Conservation (phyloP, 2,329 filamentous ascomycete genomes). For the Aurifilum marmelostoma region DNA sequence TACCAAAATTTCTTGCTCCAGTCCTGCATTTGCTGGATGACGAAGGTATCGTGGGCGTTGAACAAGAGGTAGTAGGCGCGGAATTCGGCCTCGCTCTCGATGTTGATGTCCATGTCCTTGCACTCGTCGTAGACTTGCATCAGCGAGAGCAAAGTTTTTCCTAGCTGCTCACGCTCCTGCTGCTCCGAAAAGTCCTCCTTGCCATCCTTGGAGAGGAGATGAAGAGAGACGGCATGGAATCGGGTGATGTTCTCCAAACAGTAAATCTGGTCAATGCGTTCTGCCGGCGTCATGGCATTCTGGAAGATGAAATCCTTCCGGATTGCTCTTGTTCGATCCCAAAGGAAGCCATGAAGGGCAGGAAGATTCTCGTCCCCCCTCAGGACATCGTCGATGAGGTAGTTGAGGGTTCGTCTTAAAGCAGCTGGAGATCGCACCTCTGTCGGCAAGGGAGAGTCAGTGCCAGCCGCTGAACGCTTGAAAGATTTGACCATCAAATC, state of each 20-base stretch:
- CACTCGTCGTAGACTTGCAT: slow-evolving; percentile 70
- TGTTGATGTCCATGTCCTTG: slow-evolving; percentile 58
- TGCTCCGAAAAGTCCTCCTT: slow-evolving; percentile 66
- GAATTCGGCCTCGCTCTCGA: slow-evolving; percentile 68
- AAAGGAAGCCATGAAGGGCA: slow-evolving; percentile 64
- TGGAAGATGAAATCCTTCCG: slow-evolving; percentile 72
- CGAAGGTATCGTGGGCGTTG: slow-evolving; percentile 61
- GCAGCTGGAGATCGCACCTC: slow-evolving; percentile 66
- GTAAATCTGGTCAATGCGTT: slow-evolving; percentile 63
- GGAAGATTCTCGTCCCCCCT: slow-evolving; percentile 58
- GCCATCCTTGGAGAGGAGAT: slow-evolving; percentile 62
- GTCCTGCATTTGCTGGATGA: slow-evolving; percentile 57
- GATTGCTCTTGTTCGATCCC: slow-evolving; percentile 70
- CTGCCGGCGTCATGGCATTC: slow-evolving; percentile 59
- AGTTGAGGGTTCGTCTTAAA: slow-evolving; percentile 63
- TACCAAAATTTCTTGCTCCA: slow-evolving; percentile 61
- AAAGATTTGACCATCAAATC: slow-evolving; percentile 68
- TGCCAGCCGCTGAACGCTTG: slow-evolving; percentile 68
- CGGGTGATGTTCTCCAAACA: slow-evolving; percentile 68
- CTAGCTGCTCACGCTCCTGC: slow-evolving; percentile 69
- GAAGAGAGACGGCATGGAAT: slow-evolving; percentile 68
- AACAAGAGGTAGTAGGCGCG: slow-evolving; percentile 67
- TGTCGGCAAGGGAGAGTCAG: slow-evolving; percentile 68
- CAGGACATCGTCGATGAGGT: slow-evolving; percentile 64
- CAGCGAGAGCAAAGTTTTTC: slow-evolving; percentile 66